Base-by-base conservation (phyloP, 148 eudicot species). In the Heliamphora exappendiculata region DNA sequence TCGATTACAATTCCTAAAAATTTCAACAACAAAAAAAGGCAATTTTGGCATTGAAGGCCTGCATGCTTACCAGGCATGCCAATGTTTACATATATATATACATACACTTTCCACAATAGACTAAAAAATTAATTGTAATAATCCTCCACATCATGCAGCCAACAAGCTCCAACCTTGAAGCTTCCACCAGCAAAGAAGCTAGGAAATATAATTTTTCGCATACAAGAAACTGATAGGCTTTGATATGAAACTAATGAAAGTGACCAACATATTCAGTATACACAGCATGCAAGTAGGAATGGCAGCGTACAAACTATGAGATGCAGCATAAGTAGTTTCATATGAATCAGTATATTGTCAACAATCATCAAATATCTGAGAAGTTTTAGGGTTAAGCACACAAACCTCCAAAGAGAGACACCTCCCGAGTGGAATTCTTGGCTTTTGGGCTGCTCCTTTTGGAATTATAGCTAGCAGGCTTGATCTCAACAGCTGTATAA, bases 321-420 rank as follows among this genome's bases (percentile, higher is more conserved):
- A 67, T 67, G 13, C 20, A 17, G 51, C 1, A 16, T 11, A 44
- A 22, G 19, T 42, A 24, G 3, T 39, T 44, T 24, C 36, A 42
- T 24, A 14, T 70, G 73, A 70, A 34, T 47, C 17, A 5, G 49
- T 49, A n/a, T 11, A 45, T 49, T 41, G 14, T 24, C 53, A 70
- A 68, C 19, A 9, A 41, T 9, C 53, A 51, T 28, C 72, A 42
- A 59, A 60, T 44, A 20, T 62, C 13, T 57, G 37, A n/a, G 20
- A 26, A 74, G 39, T 45, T 17, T 41, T 20, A 8, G 17, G 24
- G n/a, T n/a, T 45, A 44, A 75, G n/a, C 24, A 60, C 53, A 78
- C 85, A 59, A 70, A 95, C 99, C 99, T 89, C 97, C 99, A 84
- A 95, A 91, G 9, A 91, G 88, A 72, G 97, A 88, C 39, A 82